phyloP scores from a whole-genome alignment of 2,329 filamentous ascomycete species.

The Emergomyces pasteurianus region DNA sequence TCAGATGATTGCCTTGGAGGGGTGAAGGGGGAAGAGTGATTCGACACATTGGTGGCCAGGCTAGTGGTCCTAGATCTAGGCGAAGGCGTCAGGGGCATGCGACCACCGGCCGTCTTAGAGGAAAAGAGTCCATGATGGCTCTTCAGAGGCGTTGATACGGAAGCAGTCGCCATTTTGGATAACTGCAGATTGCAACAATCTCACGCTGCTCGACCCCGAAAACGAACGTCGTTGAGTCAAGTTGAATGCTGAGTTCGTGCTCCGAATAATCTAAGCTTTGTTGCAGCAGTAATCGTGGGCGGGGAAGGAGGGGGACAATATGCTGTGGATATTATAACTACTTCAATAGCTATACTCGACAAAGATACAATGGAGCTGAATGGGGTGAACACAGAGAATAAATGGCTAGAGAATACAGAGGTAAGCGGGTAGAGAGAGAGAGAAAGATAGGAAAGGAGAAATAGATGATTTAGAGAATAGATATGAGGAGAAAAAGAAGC shows the following conservation, averaged over 20 bases:
- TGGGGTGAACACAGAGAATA: conserved; percentile 20
- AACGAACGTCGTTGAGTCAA: conserved; percentile 5
- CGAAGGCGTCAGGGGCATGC: conserved; percentile 88
- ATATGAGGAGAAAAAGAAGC: conserved; percentile 15
- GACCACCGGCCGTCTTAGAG: conserved; percentile 82
- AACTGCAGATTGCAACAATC: conserved; percentile 20
- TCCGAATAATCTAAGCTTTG: conserved; percentile 14
- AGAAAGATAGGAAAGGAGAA: conserved; percentile 8
- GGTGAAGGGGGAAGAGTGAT: conserved; percentile 63
- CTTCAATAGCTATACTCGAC: conserved; percentile 23
- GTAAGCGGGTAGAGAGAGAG: conserved; percentile 13
- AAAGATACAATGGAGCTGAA: conserved; percentile 21
- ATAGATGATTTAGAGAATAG: conserved; percentile 12
- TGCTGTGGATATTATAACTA: conserved; percentile 24
- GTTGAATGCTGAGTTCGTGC: background rate
- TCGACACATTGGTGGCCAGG: conserved; percentile 33
- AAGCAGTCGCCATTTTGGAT: conserved; percentile 63
- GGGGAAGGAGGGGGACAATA: background rate
- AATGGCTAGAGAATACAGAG: conserved; percentile 13
- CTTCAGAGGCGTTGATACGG: conserved; percentile 85
- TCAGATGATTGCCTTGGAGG: conserved; percentile 51
- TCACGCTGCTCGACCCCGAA: conserved; percentile 28
- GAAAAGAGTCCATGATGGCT: conserved; percentile 89
- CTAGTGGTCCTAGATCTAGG: conserved; percentile 53
- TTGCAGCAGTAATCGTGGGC: background rate